Percentiles rank a stretch among this genome's conserved stretches.
These are phyloP conservation scores for Blastobotrys ciferrii DNA, from an alignment of 1,139 yeast genomes.

Conservation along the genomic window DNA sequence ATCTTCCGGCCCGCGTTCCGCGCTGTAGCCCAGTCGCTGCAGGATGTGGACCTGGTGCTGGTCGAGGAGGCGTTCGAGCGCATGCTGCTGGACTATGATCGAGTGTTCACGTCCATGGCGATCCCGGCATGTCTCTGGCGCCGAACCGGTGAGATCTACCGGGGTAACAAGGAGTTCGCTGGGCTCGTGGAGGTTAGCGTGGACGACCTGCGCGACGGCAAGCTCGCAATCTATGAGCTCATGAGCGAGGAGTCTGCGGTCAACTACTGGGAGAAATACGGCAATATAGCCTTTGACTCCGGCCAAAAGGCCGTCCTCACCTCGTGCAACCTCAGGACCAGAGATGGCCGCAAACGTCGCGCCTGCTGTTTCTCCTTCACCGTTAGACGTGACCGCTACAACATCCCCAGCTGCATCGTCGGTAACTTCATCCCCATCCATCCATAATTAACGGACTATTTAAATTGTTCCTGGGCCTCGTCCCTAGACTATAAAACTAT, in stretches of 20 bases:
- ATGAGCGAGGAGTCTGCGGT: slow-evolving; percentile 98
- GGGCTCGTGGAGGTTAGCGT: slow-evolving; percentile 89
- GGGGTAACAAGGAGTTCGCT: slow-evolving; percentile 97
- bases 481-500: too few species aligned
- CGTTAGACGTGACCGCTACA: slow-evolving; percentile 86
- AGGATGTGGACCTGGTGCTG: slow-evolving; percentile 85
- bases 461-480: too few species aligned
- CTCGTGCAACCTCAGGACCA: slow-evolving; percentile 81
- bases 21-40: slow-evolving; percentile 85
- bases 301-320: slow-evolving; percentile 95
- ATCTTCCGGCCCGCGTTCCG: slow-evolving; percentile 91
- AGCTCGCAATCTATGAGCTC: slow-evolving; percentile 85
- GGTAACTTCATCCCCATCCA: slow-evolving; percentile 92
- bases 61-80: slow-evolving; percentile 96
- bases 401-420: slow-evolving; percentile 93
- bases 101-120: slow-evolving; percentile 96
- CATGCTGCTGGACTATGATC: slow-evolving; percentile 87
- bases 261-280: slow-evolving; percentile 97
- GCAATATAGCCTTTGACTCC: slow-evolving; percentile 93
- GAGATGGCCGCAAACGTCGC: slow-evolving; percentile 76
- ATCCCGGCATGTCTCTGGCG: slow-evolving; percentile 98
- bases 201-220: slow-evolving; percentile 90
- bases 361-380: slow-evolving; percentile 95
- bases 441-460: slow-evolving; percentile 29
- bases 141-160: slow-evolving; percentile 92